A percentile compares a stretch with the other conserved stretches of the same genome.
phyloP scores from a whole-genome alignment of 129 eudicot genomes.

The Erigeron canadensis region DNA sequence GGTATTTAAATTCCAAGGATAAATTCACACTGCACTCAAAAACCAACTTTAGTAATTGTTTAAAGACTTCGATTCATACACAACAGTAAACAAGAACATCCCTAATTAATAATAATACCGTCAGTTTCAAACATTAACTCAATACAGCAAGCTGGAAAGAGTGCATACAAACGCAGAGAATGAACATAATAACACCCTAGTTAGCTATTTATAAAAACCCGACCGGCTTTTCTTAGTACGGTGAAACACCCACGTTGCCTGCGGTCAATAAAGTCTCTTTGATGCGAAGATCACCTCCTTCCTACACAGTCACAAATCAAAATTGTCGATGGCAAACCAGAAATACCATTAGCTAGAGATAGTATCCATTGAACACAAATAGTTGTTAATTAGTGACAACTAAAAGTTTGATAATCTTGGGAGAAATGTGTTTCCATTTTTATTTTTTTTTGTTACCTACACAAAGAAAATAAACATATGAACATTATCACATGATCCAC shows the following conservation, averaged over 20 bases:
- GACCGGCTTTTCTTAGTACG: slow-evolving; percentile 22
- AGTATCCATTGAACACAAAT: not conserved
- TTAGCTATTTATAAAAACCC: slow-evolving; percentile 8
- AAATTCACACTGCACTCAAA: not conserved
- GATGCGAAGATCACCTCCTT: slow-evolving; percentile 22
- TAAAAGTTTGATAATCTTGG: not conserved
- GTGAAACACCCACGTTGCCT: slow-evolving; percentile 23
- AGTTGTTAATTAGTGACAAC: not conserved
- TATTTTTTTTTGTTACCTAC: not conserved
- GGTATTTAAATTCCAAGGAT: too few relatives aligned
- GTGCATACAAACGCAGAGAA: not conserved
- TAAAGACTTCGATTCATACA: slow-evolving; percentile 13
- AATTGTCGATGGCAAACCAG: not conserved
- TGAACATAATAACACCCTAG: not conserved
- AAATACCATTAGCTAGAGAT: not conserved
- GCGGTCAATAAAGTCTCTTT: slow-evolving; percentile 22
- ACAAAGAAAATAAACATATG: not conserved
- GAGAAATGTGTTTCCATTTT: not conserved
- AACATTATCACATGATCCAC: not conserved
- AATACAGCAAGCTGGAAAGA: not conserved
- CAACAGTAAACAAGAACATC: slow-evolving; percentile 9
- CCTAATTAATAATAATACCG: slow-evolving; percentile 13
- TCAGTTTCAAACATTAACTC: slow-evolving; percentile 5
- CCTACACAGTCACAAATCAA: slow-evolving; percentile 9
- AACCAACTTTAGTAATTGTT: not conserved